Evolutionary conservation across 306 rosid genomes (phyloP), one percentile per base, ranked within the genome.

Genomic region (Casuarina equisetifolia): DNA sequence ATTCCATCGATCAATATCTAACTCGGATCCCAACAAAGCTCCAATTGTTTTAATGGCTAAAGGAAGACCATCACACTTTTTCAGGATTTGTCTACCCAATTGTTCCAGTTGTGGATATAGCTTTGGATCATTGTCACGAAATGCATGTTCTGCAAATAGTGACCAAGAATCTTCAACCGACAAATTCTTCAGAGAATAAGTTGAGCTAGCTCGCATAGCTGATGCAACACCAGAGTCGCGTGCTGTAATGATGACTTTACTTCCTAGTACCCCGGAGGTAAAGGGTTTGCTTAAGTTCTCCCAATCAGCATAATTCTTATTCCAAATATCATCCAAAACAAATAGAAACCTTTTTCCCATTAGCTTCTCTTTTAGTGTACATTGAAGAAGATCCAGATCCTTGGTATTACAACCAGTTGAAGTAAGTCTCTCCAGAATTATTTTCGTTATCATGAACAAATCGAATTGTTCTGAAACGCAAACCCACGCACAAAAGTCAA

Each of bases 21-120:
- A 45, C 40, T 73, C 62, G 0, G 8, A 1, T 1, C 61, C 57
- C 63, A 86, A 38, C 42, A 82, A 19, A 16, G 84, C 52, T 50
- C 86, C 86, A 17, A 81, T 58, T 17, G 74, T 57, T 74, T 79
- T 68, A 15, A 57, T 42, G 6, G 75, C 84, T 40, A 79, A 80
- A 42, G 90, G 87, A 12, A 83, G 70, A 4, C 90, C 85, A 38
- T 36, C 71, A 61, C 87, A 86, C 48, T 79, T 81, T 11, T 32
- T 7, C 0, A 69, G 52, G 17, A 85, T 81, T 55, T 78, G 46
- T 43, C 73, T 67, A 12, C 88, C 79, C 5, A 81, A 25, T 35
- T 20, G 20, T 63, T 16, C 69, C 8, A 81, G 19, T 20, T 39
- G 71, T 6, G 55, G 52, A 49, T n/a, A 25, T 17, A 57, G 49